Percentiles rank a stretch among this genome's conserved stretches.
These are phyloP conservation scores for Globisporangium canariense DNA, from an alignment of 352 stramenopile genomes.

Conservation along the genomic window DNA sequence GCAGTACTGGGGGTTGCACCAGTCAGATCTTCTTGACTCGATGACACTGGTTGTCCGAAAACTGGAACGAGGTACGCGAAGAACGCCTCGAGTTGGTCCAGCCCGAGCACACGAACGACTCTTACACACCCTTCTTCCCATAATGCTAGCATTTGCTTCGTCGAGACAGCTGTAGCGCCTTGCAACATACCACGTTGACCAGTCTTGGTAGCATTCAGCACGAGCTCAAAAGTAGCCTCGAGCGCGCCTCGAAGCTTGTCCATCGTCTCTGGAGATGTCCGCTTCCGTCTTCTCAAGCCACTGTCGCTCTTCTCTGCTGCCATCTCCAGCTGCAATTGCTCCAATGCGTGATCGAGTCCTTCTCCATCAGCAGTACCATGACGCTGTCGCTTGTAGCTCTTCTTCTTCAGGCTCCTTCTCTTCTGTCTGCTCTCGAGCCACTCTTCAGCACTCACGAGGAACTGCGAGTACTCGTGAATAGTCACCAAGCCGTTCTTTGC, in stretches of 20 bases:
- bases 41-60: background rate
- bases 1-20: slow-evolving; percentile 1
- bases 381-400: background rate
- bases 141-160: slow-evolving; percentile 2
- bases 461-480: slow-evolving; percentile 24
- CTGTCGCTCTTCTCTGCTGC: too few relatives aligned
- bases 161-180: background rate
- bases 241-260: slow-evolving; percentile 3
- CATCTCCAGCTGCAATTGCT: slow-evolving; percentile 9
- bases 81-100: slow-evolving; percentile 7
- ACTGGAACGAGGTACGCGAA: slow-evolving; percentile 14
- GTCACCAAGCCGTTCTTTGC: slow-evolving; percentile 23
- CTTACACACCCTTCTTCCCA: slow-evolving; percentile 11
- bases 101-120: slow-evolving; percentile 8
- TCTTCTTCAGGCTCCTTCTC: background rate
- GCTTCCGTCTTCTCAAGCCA: background rate
- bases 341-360: background rate
- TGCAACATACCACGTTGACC: background rate
- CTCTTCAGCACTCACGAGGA: slow-evolving; percentile 22
- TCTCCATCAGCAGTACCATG: background rate
- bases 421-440: slow-evolving; percentile 18
- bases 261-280: background rate
- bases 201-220: background rate
- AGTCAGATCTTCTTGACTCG: background rate
- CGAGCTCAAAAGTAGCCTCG: background rate